Evolutionary conservation across 1,139 yeast species (phyloP).

Genomic region (Zygosaccharomyces sapae): DNA sequence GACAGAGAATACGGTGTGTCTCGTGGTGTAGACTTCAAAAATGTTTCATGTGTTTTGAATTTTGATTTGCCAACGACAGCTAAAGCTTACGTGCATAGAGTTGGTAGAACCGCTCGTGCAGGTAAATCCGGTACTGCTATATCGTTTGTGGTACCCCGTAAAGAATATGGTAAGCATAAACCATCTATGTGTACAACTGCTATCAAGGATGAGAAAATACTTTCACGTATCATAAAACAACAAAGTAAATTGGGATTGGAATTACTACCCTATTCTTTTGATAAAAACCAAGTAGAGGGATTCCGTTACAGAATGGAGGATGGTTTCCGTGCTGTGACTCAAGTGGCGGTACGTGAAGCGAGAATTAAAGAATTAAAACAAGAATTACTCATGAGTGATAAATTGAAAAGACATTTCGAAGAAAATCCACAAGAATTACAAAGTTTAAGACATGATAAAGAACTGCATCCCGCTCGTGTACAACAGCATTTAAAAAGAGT

Average conservation of each 20-base stretch:
- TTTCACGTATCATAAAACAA: conserved; percentile 69
- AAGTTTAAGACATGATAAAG: conserved; percentile 86
- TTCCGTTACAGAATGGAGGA: conserved; percentile 97
- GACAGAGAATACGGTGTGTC: conserved; percentile 89
- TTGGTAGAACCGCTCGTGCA: conserved; percentile 98
- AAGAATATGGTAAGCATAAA: conserved; percentile 86
- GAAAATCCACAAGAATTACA: conserved; percentile 96
- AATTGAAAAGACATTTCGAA: conserved; percentile 89
- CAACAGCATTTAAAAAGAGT: conserved; percentile 87
- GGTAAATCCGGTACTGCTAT: conserved; percentile 94
- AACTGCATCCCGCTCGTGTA: conserved; percentile 73
- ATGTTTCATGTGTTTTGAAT: conserved; percentile 93
- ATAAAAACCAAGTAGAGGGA: conserved; percentile 88
- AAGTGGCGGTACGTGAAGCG: conserved; percentile 87
- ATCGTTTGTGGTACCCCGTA: conserved; percentile 81
- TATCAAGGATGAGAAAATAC: conserved; percentile 79
- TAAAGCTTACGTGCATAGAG: conserved; percentile 85
- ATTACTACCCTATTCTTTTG: conserved; percentile 80
- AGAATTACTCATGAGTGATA: conserved; percentile 84
- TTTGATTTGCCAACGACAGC: conserved; percentile 92
- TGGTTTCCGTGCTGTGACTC: conserved; percentile 93
- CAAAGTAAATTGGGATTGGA: conserved; percentile 74
- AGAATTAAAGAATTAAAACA: conserved; percentile 83
- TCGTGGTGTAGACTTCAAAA: conserved; percentile 93
- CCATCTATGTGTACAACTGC: conserved; percentile 68